These are phyloP conservation scores for Leccinum pachyderme DNA, from an alignment of 1,284 basidiomycete species.

Conservation along the genomic window DNA sequence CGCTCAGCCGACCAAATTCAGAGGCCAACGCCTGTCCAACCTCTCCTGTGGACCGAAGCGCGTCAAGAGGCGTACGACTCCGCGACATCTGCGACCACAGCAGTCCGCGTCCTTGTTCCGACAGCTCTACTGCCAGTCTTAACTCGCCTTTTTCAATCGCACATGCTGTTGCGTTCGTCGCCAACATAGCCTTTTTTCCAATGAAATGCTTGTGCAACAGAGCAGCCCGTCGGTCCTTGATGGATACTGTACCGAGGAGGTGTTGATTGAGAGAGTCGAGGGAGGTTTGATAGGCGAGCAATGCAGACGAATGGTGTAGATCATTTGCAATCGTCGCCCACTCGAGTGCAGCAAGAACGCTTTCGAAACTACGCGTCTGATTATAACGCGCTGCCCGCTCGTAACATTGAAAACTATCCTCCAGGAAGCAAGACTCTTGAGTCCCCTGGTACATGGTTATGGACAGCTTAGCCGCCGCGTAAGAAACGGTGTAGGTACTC, in stretches of 20 bases:
- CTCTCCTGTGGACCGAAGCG: slow-evolving; percentile 13
- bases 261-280: slow-evolving; percentile 21
- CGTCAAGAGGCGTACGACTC: slow-evolving; percentile 24
- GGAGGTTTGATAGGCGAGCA: slow-evolving; percentile 23
- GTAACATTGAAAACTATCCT: slow-evolving; percentile 16
- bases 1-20: slow-evolving; percentile 24
- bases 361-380: slow-evolving; percentile 1
- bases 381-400: slow-evolving; percentile 11
- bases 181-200: slow-evolving; percentile 7
- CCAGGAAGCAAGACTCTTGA: slow-evolving; percentile 7
- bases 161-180: slow-evolving; percentile 27
- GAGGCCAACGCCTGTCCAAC: slow-evolving; percentile 21
- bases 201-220: slow-evolving; percentile 4
- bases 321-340: slow-evolving; percentile 15
- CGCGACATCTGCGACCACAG: slow-evolving; percentile 30
- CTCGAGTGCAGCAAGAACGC: slow-evolving; percentile 8
- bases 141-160: slow-evolving; percentile 22
- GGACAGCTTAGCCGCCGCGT: not conserved
- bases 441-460: not conserved
- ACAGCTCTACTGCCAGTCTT: slow-evolving; percentile 25
- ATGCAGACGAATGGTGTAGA: slow-evolving; percentile 18
- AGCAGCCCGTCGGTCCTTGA: slow-evolving; percentile 14
- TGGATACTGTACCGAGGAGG: slow-evolving; percentile 18
- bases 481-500: not conserved
- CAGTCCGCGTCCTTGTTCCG: slow-evolving; percentile 30